A percentile compares a stretch with the other conserved stretches of the same genome.
These are phyloP conservation scores for Pichia sp. DNA, from an alignment of 1,139 yeast genomes.

Conservation along the genomic window DNA sequence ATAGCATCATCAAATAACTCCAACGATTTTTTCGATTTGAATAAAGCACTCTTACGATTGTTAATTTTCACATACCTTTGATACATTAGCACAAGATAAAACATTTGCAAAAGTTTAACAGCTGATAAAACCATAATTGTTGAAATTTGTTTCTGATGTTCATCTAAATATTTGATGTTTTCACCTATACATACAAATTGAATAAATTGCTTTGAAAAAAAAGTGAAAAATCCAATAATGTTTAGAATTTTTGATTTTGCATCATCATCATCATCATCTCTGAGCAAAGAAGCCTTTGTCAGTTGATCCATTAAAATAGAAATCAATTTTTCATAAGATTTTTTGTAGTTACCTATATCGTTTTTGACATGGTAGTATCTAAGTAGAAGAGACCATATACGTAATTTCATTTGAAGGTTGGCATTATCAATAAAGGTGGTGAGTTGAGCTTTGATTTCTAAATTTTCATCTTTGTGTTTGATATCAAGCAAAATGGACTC, in stretches of 20 bases:
- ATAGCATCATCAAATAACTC: conserved; percentile 47
- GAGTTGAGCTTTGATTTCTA: conserved; percentile 42
- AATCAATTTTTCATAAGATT: conserved; percentile 51
- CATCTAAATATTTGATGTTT: conserved; percentile 20
- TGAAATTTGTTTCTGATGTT: background rate
- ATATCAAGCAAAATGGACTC: conserved; percentile 36
- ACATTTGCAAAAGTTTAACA: conserved; percentile 32
- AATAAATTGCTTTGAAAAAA: conserved; percentile 30
- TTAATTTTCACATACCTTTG: conserved; percentile 33
- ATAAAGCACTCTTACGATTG: conserved; percentile 28
- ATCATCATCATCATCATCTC: conserved; percentile 17
- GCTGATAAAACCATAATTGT: conserved; percentile 17
- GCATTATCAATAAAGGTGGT: conserved; percentile 52
- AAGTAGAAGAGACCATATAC: conserved; percentile 70
- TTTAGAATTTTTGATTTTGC: conserved; percentile 20
- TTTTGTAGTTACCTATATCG: conserved; percentile 36
- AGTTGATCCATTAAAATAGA: conserved; percentile 36
- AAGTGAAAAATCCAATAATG: conserved; percentile 41
- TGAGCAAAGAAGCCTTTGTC: conserved; percentile 22
- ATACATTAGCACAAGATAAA: conserved; percentile 40
- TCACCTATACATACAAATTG: conserved; percentile 17
- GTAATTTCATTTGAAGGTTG: conserved; percentile 58
- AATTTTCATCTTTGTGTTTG: conserved; percentile 1
- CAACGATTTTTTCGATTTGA: conserved; percentile 30
- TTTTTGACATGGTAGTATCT: conserved; percentile 46